These are phyloP conservation scores for Dactylellina cionopaga DNA, from an alignment of 2,329 filamentous ascomycete species.

Conservation along the genomic window DNA sequence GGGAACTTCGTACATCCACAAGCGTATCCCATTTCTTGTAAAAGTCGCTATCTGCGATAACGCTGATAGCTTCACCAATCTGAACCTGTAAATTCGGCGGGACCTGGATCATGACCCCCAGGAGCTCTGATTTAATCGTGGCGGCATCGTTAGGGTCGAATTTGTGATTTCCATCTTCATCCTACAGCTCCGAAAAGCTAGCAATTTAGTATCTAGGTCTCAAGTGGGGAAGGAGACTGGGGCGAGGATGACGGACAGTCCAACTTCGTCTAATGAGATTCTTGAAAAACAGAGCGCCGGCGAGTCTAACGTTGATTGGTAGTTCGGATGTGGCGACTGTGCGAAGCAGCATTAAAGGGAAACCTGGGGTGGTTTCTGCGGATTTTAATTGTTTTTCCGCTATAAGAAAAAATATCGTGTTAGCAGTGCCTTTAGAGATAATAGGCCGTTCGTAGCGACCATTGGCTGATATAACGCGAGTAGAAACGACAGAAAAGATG, in stretches of 20 bases:
- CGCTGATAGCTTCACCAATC: slow-evolving; percentile 93
- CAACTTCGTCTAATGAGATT: slow-evolving; percentile 97
- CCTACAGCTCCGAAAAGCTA: slow-evolving; percentile 64
- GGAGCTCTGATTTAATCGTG: slow-evolving; percentile 93
- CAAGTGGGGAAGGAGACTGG: neutral
- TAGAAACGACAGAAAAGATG: slow-evolving; percentile 32
- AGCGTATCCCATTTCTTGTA: slow-evolving; percentile 97
- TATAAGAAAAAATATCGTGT: slow-evolving; percentile 26
- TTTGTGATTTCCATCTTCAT: slow-evolving; percentile 94
- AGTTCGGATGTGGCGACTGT: slow-evolving; percentile 82
- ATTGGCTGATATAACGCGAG: slow-evolving; percentile 7
- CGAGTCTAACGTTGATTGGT: slow-evolving; percentile 80
- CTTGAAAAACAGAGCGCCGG: slow-evolving; percentile 94
- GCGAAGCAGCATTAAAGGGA: slow-evolving; percentile 86
- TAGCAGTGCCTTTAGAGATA: slow-evolving; percentile 1
- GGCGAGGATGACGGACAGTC: slow-evolving; percentile 68
- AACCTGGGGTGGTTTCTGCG: slow-evolving; percentile 83
- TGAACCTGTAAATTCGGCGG: slow-evolving; percentile 89
- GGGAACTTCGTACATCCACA: slow-evolving; percentile 71
- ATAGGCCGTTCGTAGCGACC: neutral
- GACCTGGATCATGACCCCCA: slow-evolving; percentile 94
- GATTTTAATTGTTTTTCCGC: slow-evolving; percentile 74
- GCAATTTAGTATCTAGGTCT: neutral
- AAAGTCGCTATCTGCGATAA: slow-evolving; percentile 98
- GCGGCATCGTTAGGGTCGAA: slow-evolving; percentile 81